A percentile compares a stretch with the other conserved stretches of the same genome.
Evolutionary conservation across 208 protist species (phyloP).

Genomic region (Leishmania major): DNA sequence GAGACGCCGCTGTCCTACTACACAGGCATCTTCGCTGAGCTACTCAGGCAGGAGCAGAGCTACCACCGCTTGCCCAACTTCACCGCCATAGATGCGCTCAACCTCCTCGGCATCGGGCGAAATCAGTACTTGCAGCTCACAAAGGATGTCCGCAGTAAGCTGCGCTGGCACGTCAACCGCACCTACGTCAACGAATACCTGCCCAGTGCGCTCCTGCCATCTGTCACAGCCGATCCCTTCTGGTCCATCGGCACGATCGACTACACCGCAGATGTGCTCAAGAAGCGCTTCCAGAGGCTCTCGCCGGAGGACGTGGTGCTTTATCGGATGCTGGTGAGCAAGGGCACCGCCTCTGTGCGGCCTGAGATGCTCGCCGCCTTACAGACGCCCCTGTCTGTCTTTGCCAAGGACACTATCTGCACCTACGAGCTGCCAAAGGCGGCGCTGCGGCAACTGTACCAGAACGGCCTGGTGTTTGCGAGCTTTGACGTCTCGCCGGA

Average conservation of each 20-base stretch:
- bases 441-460: slow-evolving; percentile 71
- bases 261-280: slow-evolving; percentile 26
- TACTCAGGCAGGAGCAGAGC: slow-evolving; percentile 76
- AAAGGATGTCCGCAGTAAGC: slow-evolving; percentile 92
- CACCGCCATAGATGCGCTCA: slow-evolving; percentile 95
- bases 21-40: slow-evolving; percentile 60
- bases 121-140: slow-evolving; percentile 98
- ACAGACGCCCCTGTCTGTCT: slow-evolving; percentile 16
- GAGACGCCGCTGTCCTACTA: slow-evolving; percentile 84
- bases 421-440: slow-evolving; percentile 60
- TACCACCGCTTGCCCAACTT: slow-evolving; percentile 98
- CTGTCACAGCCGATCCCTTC: slow-evolving; percentile 57
- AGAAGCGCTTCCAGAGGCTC: slow-evolving; percentile 35
- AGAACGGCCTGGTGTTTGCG: slow-evolving; percentile 89
- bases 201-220: slow-evolving; percentile 49
- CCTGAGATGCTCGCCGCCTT: slow-evolving; percentile 17
- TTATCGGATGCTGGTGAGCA: slow-evolving; percentile 50
- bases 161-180: slow-evolving; percentile 79
- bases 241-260: slow-evolving; percentile 51
- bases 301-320: slow-evolving; percentile 45
- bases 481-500: slow-evolving; percentile 86
- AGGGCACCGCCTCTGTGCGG: slow-evolving; percentile 25
- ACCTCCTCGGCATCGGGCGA: slow-evolving; percentile 95
- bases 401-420: slow-evolving; percentile 41
- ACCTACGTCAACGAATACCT: slow-evolving; percentile 66